phyloP scores from a whole-genome alignment of 768 basidiomycete genomes.

The Hypsizygus marmoreus region DNA sequence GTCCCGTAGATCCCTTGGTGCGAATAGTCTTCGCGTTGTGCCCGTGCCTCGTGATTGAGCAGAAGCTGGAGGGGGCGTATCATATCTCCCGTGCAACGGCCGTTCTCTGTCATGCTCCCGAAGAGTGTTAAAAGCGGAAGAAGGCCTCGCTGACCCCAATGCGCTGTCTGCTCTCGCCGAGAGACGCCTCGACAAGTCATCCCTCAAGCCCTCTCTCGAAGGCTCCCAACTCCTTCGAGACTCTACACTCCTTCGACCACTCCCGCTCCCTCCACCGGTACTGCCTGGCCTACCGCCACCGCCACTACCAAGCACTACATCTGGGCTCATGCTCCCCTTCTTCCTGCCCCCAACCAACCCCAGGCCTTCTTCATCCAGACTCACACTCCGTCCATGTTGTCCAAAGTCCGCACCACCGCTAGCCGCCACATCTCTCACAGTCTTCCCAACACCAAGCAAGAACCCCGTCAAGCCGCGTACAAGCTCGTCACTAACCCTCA shows the following conservation, averaged over 20 bases:
- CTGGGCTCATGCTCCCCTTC: constrained; percentile 28
- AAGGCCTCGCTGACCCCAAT: constrained; percentile 32
- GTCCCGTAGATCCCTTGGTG: constrained; percentile 58
- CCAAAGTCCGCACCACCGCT: constrained; percentile 31
- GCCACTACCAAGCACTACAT: constrained; percentile 15
- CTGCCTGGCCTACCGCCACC: constrained; percentile 24
- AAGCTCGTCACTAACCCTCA: constrained; percentile 76
- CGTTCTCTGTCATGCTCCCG: constrained; percentile 23
- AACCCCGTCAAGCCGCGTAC: constrained; percentile 77
- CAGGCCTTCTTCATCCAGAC: constrained; percentile 52
- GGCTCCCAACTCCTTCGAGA: constrained; percentile 55
- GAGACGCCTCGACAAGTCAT: constrained; percentile 38
- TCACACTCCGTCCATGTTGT: constrained; percentile 52
- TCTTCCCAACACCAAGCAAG: constrained; percentile 71
- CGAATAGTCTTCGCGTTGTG: constrained; percentile 51
- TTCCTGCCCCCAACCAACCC: constrained; percentile 30
- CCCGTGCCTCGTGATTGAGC: neutral
- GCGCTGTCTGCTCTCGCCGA: constrained; percentile 38
- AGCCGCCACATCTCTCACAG: constrained; percentile 56
- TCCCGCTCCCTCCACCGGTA: constrained; percentile 31
- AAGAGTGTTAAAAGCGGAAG: constrained; percentile 30
- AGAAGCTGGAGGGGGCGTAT: constrained; percentile 29
- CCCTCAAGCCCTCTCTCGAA: constrained; percentile 53
- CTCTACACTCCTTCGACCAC: constrained; percentile 53
- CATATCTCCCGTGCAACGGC: constrained; percentile 7